Evolutionary conservation across 148 eudicot genomes (phyloP), one percentile per base, ranked within the genome.

Genomic region (Pouteria glomerata): DNA sequence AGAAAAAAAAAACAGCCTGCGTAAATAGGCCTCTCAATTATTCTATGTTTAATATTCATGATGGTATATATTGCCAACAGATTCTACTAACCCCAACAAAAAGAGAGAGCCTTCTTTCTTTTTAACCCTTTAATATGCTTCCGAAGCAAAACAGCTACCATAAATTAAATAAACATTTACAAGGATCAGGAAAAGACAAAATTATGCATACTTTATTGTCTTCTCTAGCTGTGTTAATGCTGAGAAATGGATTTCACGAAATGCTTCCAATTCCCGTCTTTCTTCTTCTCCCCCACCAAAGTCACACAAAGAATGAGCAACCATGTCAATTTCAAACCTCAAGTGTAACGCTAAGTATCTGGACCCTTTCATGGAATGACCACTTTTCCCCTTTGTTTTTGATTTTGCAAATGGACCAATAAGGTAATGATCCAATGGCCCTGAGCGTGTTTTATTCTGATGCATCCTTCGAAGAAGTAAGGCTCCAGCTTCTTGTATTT

Each of bases 281-380:
- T 96, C 99, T 66, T 85, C 91, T 75, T 88, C 97, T 62, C 99
- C 99, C 56, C 99, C 97, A 72, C 97, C 99, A 85, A 90, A 96
- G 66, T 92, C 87, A 71, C 99, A 96, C 24, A 96, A 78, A 55
- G 99, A 96, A 82, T 96, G 97, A 72, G 99, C 97, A 78, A 85
- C 97, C 99, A 96, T 96, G 81, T 96, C 99, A 74, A 96, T 92
- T 85, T 92, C 99, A 84, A 87, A 96, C 75, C 99, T 88, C 78
- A 96, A 77, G 82, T 96, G 99, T 70, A 96, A 81, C 65, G 99
- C 97, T 52, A 96, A 85, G 79, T 84, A 96, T 74, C 83, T 85
- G 56, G 90, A 83, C 64, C 50, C 80, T 78, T 86, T 82, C 58
- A 30, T 39, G 37, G 74, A 76, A 66, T 48, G 83, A 30, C 26